Percentiles rank a stretch among this genome's conserved stretches.
Conservation (phyloP, 2,329 filamentous ascomycete genomes). For the Acrocalymma vagum region DNA sequence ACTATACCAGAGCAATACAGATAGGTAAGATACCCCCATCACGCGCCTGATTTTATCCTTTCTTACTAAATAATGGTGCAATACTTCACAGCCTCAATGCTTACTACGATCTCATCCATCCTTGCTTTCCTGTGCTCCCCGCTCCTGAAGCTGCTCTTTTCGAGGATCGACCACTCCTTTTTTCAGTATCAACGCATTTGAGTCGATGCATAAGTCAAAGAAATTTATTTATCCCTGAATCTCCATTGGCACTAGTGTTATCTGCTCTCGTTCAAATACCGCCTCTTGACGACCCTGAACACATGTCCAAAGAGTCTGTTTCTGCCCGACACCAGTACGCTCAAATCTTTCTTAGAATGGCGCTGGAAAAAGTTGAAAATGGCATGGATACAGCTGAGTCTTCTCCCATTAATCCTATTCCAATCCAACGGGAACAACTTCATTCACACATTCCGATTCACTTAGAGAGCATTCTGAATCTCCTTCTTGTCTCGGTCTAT, state of each 20-base stretch:
- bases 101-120: constrained; percentile 11
- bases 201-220: no score
- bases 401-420: neutral
- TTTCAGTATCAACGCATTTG: no score
- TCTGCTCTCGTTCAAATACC: no score
- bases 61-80: no score
- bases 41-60: no score
- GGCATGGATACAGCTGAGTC: constrained; percentile 7
- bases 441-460: constrained; percentile 7
- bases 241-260: no score
- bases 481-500: constrained; percentile 7
- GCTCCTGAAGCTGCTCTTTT: neutral
- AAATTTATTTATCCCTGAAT: no score
- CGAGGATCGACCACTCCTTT: no score
- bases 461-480: constrained; percentile 7
- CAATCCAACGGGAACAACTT: no score
- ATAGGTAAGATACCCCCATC: no score
- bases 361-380: constrained; percentile 3
- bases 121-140: constrained; percentile 9
- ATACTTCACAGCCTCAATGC: constrained; percentile 5
- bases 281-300: no score
- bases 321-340: constrained; percentile 4
- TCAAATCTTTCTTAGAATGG: constrained; percentile 1
- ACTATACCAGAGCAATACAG: neutral
- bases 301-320: no score